These are phyloP conservation scores for Trichoderma sp. DNA, from an alignment of 2,329 filamentous ascomycete genomes.

Conservation along the genomic window DNA sequence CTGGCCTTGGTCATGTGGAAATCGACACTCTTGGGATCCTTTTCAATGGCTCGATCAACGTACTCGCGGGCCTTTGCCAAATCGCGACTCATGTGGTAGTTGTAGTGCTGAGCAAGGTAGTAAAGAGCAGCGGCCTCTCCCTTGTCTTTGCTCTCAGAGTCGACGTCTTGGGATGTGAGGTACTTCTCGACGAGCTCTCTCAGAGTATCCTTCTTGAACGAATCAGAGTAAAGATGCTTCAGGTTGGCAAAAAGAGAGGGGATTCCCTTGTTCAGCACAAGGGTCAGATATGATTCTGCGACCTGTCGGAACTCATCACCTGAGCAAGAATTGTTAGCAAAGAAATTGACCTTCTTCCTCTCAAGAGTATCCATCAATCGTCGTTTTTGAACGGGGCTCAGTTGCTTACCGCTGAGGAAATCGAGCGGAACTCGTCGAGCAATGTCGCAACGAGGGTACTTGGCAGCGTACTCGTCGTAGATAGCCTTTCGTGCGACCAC, in stretches of 20 bases:
- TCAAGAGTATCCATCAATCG: background rate
- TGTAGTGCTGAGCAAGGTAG: slow-evolving; percentile 96
- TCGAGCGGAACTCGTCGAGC: slow-evolving; percentile 84
- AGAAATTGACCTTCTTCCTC: background rate
- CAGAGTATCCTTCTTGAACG: slow-evolving; percentile 75
- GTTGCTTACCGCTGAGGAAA: slow-evolving; percentile 69
- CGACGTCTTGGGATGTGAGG: slow-evolving; percentile 58
- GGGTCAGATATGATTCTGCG: slow-evolving; percentile 75
- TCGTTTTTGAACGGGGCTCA: background rate
- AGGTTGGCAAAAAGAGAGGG: slow-evolving; percentile 96
- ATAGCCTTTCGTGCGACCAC: slow-evolving; percentile 66
- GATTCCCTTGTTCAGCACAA: slow-evolving; percentile 88
- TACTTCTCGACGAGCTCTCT: slow-evolving; percentile 78
- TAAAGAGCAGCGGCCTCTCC: slow-evolving; percentile 83
- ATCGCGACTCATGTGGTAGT: slow-evolving; percentile 85
- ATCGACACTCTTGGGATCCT: slow-evolving; percentile 80
- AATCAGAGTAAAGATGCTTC: slow-evolving; percentile 84
- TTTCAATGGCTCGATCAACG: slow-evolving; percentile 78
- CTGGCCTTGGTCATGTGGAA: slow-evolving; percentile 94
- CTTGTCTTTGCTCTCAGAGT: slow-evolving; percentile 49
- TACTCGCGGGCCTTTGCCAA: slow-evolving; percentile 78
- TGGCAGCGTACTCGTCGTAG: slow-evolving; percentile 75
- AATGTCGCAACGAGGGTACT: slow-evolving; percentile 81
- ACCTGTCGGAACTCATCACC: slow-evolving; percentile 78
- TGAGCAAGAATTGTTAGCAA: slow-evolving; percentile 33